These are phyloP conservation scores for Blastomyces silverae DNA, from an alignment of 2,329 filamentous ascomycete genomes.

Conservation along the genomic window DNA sequence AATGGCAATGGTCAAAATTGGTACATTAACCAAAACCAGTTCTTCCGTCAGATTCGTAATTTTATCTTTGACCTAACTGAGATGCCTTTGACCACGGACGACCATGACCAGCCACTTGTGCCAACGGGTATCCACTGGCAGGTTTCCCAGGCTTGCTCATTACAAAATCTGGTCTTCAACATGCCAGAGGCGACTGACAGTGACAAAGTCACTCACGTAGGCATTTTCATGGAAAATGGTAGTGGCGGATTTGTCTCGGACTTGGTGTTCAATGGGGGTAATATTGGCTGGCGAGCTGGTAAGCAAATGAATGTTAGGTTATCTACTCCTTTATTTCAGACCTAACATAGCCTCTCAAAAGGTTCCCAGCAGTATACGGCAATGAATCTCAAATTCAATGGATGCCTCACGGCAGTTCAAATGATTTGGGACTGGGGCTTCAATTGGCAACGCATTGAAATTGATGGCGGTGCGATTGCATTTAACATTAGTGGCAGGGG, in stretches of 20 bases:
- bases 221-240: slow-evolving; percentile 31
- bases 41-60: slow-evolving; percentile 68
- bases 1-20: slow-evolving; percentile 55
- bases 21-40: slow-evolving; percentile 65
- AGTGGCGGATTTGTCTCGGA: slow-evolving; percentile 55
- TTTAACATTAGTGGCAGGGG: slow-evolving; percentile 8
- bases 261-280: slow-evolving; percentile 54
- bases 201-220: slow-evolving; percentile 22
- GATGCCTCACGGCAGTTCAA: slow-evolving; percentile 12
- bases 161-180: slow-evolving; percentile 68
- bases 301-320: background rate
- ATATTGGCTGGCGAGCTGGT: slow-evolving; percentile 39
- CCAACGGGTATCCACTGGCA: slow-evolving; percentile 59
- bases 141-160: slow-evolving; percentile 63
- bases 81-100: slow-evolving; percentile 43
- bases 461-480: slow-evolving; percentile 12
- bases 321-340: too few species aligned
- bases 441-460: slow-evolving; percentile 12
- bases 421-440: slow-evolving; percentile 13
- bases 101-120: slow-evolving; percentile 14
- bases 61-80: slow-evolving; percentile 63
- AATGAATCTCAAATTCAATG: slow-evolving; percentile 13
- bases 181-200: slow-evolving; percentile 48
- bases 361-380: slow-evolving; percentile 13
- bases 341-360: background rate